Percentiles rank a stretch among this genome's conserved stretches.
Evolutionary conservation across 768 basidiomycete genomes (phyloP).

Genomic region (Kwoniella sp.): DNA sequence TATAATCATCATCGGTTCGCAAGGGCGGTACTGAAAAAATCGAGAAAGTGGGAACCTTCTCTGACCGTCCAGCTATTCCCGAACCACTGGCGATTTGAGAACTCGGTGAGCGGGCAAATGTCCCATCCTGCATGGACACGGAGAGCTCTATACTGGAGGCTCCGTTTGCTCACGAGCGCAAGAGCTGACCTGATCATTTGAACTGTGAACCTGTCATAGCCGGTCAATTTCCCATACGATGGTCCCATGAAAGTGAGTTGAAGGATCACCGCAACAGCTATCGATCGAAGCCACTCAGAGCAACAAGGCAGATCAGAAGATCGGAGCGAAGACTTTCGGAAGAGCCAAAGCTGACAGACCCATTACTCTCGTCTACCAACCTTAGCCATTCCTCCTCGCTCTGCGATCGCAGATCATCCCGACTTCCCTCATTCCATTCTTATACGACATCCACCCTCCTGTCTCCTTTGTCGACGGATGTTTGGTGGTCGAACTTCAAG

Average conservation of each 20-base stretch:
- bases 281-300: background rate
- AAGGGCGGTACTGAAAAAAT: conserved; percentile 57
- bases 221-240: conserved; percentile 56
- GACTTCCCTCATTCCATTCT: conserved; percentile 53
- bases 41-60: conserved; percentile 56
- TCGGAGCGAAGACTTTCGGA: background rate
- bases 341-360: background rate
- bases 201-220: conserved; percentile 29
- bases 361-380: background rate
- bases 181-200: background rate
- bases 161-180: background rate
- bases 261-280: background rate
- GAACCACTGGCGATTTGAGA: conserved; percentile 57
- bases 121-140: background rate
- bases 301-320: too few species aligned
- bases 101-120: conserved; percentile 50
- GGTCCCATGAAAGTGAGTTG: conserved; percentile 57
- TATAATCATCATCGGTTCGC: conserved; percentile 58
- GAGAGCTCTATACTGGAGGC: background rate
- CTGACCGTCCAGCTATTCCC: conserved; percentile 58
- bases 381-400: conserved; percentile 57
- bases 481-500: conserved; percentile 59
- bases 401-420: conserved; percentile 58
- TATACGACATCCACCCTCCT: conserved; percentile 49
- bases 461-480: conserved; percentile 53